Evolutionary conservation across 78 protist genomes (phyloP).

Genomic region (Salpingoeca rosetta): DNA sequence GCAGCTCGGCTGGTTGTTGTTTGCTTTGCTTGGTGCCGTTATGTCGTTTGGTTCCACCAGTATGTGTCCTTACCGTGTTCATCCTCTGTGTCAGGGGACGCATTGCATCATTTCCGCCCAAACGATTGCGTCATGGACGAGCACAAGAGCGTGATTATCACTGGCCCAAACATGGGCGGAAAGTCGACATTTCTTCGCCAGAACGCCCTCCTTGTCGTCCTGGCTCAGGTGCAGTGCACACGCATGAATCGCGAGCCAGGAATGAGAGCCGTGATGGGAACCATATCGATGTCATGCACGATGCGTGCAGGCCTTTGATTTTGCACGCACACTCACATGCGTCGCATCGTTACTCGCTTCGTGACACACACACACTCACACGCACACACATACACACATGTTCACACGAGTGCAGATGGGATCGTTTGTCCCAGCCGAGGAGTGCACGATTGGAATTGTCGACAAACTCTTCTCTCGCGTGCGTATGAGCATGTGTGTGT

Average conservation of each 20-base stretch:
- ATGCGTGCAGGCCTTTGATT: too few relatives aligned
- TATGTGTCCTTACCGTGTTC: background rate
- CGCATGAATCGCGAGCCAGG: too few relatives aligned
- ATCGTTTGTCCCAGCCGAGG: slow-evolving; percentile 46
- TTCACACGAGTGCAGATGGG: too few relatives aligned
- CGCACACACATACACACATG: too few relatives aligned
- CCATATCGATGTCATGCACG: too few relatives aligned
- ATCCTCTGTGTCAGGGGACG: background rate
- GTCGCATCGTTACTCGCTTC: too few relatives aligned
- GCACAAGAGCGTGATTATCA: slow-evolving; percentile 22
- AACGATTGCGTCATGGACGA: background rate
- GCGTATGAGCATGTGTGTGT: too few relatives aligned
- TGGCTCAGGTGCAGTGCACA: too few relatives aligned
- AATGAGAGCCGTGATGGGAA: too few relatives aligned
- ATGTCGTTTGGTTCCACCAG: background rate
- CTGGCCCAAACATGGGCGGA: slow-evolving; percentile 82
- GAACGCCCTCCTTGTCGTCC: slow-evolving; percentile 37
- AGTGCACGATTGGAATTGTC: slow-evolving; percentile 22
- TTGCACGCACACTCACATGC: too few relatives aligned
- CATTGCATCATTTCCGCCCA: background rate
- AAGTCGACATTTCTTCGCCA: slow-evolving; percentile 62
- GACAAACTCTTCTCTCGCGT: slow-evolving; percentile 51
- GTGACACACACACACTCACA: too few relatives aligned
- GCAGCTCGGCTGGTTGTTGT: background rate
- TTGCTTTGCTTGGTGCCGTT: background rate